Conservation (phyloP, 177 flowering plant genomes). For the Vitis hybrid region DNA sequence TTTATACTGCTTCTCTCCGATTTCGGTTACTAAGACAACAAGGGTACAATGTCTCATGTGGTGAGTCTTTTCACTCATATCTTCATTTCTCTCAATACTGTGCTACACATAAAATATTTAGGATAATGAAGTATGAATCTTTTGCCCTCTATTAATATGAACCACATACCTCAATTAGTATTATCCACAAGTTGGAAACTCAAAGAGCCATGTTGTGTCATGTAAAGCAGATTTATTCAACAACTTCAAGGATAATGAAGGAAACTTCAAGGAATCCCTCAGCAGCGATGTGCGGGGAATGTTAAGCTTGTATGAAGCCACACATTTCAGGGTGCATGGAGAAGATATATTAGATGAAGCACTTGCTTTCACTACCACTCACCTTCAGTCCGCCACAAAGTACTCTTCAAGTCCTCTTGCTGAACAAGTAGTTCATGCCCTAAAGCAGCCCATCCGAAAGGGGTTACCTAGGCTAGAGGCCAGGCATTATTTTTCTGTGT, state of each 20-base stretch:
- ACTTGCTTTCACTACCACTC: constrained; percentile 13
- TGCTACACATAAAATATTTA: no score
- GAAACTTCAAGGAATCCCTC: constrained; percentile 22
- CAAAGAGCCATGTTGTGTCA: neutral
- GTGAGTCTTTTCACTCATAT: constrained; percentile 18
- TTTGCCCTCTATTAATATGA: neutral
- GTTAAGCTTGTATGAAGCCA: constrained; percentile 38
- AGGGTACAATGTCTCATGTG: constrained; percentile 27
- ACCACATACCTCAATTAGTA: neutral
- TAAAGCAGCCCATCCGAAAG: no score
- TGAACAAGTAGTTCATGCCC: no score
- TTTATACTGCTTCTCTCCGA: constrained; percentile 15
- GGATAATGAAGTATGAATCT: neutral
- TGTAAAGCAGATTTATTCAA: constrained; percentile 28
- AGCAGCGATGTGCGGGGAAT: constrained; percentile 15
- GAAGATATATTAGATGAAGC: no score
- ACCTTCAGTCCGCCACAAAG: no score
- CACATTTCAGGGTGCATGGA: constrained; percentile 13
- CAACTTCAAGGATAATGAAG: constrained; percentile 26
- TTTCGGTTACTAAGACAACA: constrained; percentile 44
- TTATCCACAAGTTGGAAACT: neutral
- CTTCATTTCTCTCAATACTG: no score
- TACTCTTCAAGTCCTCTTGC: no score
- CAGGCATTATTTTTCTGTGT: neutral
- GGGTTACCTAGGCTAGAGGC: no score